phyloP scores from a whole-genome alignment of 176 grass and related monocot species.

The Musa troglodytarum region DNA sequence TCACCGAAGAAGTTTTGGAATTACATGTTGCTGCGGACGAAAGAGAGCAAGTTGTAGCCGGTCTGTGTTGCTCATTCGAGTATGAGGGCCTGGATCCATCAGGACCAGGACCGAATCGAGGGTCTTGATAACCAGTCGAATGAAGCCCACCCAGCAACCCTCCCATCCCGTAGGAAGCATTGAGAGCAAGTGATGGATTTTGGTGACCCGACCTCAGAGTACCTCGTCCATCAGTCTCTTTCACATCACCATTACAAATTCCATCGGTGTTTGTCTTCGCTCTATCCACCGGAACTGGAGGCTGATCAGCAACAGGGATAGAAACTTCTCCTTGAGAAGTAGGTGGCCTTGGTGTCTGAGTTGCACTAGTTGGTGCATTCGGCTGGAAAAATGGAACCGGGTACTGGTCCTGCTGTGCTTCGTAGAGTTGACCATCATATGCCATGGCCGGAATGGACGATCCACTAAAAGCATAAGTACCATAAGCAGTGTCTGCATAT shows the following conservation, averaged over 20 bases:
- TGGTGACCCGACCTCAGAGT: slow-evolving; percentile 40
- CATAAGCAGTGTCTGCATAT: slow-evolving; percentile 67
- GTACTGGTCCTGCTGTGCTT: slow-evolving; percentile 74
- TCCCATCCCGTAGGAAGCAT: slow-evolving; percentile 42
- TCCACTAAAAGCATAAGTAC: slow-evolving; percentile 59
- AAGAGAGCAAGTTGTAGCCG: slow-evolving; percentile 38
- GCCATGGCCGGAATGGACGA: slow-evolving; percentile 58
- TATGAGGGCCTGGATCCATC: too few relatives aligned
- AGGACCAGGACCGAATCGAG: slow-evolving; percentile 28
- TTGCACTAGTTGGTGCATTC: slow-evolving; percentile 33
- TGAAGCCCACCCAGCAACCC: slow-evolving; percentile 42
- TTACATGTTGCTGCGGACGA: slow-evolving; percentile 36
- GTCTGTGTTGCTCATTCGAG: slow-evolving; percentile 37
- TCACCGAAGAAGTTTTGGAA: slow-evolving; percentile 29
- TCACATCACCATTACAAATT: slow-evolving; percentile 39
- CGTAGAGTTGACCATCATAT: slow-evolving; percentile 64
- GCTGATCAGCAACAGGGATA: slow-evolving; percentile 37
- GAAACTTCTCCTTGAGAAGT: slow-evolving; percentile 40
- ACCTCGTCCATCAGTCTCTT: slow-evolving; percentile 24
- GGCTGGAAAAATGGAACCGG: slow-evolving; percentile 58
- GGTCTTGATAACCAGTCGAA: slow-evolving; percentile 33
- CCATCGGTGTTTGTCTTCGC: slow-evolving; percentile 27
- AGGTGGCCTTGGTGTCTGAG: slow-evolving; percentile 31
- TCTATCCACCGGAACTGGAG: slow-evolving; percentile 32
- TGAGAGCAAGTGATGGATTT: slow-evolving; percentile 35